These are phyloP conservation scores for Tagetes patula DNA, from an alignment of 129 eudicot species.

Conservation along the genomic window DNA sequence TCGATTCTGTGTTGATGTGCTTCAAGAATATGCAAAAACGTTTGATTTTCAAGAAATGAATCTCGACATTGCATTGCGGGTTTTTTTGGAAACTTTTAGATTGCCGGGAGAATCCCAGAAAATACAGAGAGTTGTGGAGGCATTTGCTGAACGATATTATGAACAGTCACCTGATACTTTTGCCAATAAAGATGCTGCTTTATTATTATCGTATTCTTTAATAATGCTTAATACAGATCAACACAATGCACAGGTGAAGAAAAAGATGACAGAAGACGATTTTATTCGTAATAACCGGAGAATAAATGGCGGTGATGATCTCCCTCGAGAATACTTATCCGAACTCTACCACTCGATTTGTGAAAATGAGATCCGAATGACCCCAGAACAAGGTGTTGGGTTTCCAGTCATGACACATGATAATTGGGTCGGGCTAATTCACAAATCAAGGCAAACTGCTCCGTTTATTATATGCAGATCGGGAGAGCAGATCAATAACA, in stretches of 20 bases:
- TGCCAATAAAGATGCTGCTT: slow-evolving; percentile 72
- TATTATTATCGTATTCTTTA: slow-evolving; percentile 64
- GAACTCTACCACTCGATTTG: slow-evolving; percentile 67
- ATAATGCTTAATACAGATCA: slow-evolving; percentile 88
- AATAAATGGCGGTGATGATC: slow-evolving; percentile 75
- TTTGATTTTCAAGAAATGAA: slow-evolving; percentile 77
- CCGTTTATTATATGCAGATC: slow-evolving; percentile 53
- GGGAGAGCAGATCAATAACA: slow-evolving; percentile 54
- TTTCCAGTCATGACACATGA: slow-evolving; percentile 52
- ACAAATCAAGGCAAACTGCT: slow-evolving; percentile 56
- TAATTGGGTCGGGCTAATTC: slow-evolving; percentile 72
- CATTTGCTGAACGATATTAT: slow-evolving; percentile 71
- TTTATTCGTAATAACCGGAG: slow-evolving; percentile 74
- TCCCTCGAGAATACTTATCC: slow-evolving; percentile 64
- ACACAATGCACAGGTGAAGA: slow-evolving; percentile 83
- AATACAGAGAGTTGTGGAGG: slow-evolving; percentile 86
- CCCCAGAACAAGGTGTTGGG: slow-evolving; percentile 60
- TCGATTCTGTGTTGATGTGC: slow-evolving; percentile 70
- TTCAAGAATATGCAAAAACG: slow-evolving; percentile 73
- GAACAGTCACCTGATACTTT: slow-evolving; percentile 64
- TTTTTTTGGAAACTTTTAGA: slow-evolving; percentile 73
- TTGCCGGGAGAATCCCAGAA: slow-evolving; percentile 94
- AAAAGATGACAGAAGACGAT: slow-evolving; percentile 84
- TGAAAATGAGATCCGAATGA: slow-evolving; percentile 67
- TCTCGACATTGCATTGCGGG: slow-evolving; percentile 71